Percentiles rank a stretch among this genome's conserved stretches.
Evolutionary conservation across 768 basidiomycete species (phyloP).

Genomic region (Mycena galopus): DNA sequence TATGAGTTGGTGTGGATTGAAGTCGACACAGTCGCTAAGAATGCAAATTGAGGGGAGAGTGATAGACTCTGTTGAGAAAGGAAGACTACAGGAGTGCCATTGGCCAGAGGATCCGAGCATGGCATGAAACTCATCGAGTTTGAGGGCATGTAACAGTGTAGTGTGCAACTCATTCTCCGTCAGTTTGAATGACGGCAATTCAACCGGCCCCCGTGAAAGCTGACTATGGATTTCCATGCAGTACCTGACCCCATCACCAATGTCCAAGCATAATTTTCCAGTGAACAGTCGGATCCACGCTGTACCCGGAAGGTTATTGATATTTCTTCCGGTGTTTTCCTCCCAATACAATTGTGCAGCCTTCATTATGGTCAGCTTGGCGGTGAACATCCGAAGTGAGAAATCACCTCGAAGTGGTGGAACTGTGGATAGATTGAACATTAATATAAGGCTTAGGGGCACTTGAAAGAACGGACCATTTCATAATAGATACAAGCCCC

Average conservation of each 20-base stretch:
- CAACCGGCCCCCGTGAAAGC: neutral
- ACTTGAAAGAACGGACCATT: neutral
- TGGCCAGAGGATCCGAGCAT: neutral
- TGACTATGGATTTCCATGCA: neutral
- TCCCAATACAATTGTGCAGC: too few species aligned
- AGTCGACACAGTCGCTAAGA: too few species aligned
- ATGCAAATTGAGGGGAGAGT: too few species aligned
- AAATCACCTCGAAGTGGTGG: neutral
- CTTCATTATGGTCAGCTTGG: too few species aligned
- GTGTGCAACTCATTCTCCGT: neutral
- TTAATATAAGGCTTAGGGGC: neutral
- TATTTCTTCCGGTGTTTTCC: too few species aligned
- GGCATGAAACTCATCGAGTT: neutral
- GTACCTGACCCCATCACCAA: neutral
- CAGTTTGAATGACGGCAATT: too few species aligned
- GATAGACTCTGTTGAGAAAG: too few species aligned
- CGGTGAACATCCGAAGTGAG: too few species aligned
- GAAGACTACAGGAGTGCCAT: too few species aligned
- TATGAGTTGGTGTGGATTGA: neutral
- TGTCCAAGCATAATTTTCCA: too few species aligned
- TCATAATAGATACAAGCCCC: neutral
- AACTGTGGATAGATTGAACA: neutral
- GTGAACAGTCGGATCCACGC: too few species aligned
- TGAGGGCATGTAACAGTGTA: neutral
- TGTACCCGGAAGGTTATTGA: too few species aligned